A percentile compares a stretch with the other conserved stretches of the same genome.
Conservation (phyloP, 1,284 basidiomycete genomes). For the Papiliotrema terrestris region DNA sequence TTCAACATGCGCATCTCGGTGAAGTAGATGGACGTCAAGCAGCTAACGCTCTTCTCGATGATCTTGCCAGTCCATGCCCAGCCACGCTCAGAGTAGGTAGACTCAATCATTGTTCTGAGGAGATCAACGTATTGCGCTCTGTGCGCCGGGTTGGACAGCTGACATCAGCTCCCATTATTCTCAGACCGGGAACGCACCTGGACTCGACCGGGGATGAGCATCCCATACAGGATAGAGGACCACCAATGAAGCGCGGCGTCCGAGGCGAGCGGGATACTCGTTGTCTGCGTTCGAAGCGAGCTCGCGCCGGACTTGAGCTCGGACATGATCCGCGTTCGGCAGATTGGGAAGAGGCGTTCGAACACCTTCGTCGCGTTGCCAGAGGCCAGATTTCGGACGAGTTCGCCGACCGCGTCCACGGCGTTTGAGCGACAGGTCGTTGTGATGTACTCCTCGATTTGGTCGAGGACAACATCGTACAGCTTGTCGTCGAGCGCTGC, state of each 20-base stretch:
- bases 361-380: constrained; percentile 74
- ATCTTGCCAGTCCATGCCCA: constrained; percentile 79
- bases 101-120: constrained; percentile 66
- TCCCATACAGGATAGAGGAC: constrained; percentile 39
- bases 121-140: constrained; percentile 55
- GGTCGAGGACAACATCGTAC: constrained; percentile 78
- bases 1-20: constrained; percentile 81
- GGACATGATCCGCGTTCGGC: constrained; percentile 71
- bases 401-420: constrained; percentile 82
- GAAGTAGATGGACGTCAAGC: constrained; percentile 75
- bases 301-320: constrained; percentile 91
- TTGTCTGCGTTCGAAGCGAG: constrained; percentile 83
- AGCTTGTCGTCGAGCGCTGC: constrained; percentile 81
- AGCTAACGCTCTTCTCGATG: constrained; percentile 72
- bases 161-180: neutral
- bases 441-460: constrained; percentile 75
- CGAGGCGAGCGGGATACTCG: constrained; percentile 73
- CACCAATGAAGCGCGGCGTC: constrained; percentile 94
- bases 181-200: constrained; percentile 9
- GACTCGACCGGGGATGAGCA: constrained; percentile 36
- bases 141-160: constrained; percentile 25
- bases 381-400: constrained; percentile 80
- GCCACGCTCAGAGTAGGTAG: constrained; percentile 83
- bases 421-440: constrained; percentile 83
- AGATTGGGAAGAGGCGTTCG: constrained; percentile 74